Percentiles rank a stretch among this genome's conserved stretches.
Conservation (phyloP, 2,329 filamentous ascomycete species). For the Aspergillus puulaauensis region DNA sequence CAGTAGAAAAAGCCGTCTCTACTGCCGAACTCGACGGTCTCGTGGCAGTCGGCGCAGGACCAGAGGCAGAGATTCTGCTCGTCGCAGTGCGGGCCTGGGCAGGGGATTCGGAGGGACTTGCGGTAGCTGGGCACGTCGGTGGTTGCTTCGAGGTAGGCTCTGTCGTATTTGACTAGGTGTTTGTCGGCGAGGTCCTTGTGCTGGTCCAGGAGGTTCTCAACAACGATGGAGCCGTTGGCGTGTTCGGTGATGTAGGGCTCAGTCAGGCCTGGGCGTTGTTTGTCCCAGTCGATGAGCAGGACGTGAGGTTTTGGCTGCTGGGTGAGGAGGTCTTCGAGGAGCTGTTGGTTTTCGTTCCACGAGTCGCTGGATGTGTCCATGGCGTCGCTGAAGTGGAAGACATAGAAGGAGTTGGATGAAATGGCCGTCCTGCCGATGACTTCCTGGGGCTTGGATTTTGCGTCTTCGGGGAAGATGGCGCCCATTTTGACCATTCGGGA, state of each 20-base stretch:
- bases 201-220: conserved; percentile 3
- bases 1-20: conserved; percentile 9
- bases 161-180: conserved; percentile 1
- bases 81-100: conserved; percentile 4
- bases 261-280: neutral
- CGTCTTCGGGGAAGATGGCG: neutral
- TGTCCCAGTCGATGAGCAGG: neutral
- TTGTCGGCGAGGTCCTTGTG: conserved; percentile 4
- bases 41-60: conserved; percentile 4
- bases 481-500: neutral
- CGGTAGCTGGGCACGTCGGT: conserved; percentile 1
- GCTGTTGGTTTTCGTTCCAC: neutral
- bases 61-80: neutral
- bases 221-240: neutral
- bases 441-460: neutral
- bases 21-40: conserved; percentile 5
- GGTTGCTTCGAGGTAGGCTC: neutral
- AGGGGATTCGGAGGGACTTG: conserved; percentile 4
- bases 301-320: neutral
- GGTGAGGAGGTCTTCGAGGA: neutral
- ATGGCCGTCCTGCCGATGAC: neutral
- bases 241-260: neutral
- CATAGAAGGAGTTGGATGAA: neutral
- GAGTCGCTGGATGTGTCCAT: neutral
- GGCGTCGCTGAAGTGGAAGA: conserved; percentile 1